phyloP scores from a whole-genome alignment of 108 stramenopile species.

The Fistulifera pelliculosa region DNA sequence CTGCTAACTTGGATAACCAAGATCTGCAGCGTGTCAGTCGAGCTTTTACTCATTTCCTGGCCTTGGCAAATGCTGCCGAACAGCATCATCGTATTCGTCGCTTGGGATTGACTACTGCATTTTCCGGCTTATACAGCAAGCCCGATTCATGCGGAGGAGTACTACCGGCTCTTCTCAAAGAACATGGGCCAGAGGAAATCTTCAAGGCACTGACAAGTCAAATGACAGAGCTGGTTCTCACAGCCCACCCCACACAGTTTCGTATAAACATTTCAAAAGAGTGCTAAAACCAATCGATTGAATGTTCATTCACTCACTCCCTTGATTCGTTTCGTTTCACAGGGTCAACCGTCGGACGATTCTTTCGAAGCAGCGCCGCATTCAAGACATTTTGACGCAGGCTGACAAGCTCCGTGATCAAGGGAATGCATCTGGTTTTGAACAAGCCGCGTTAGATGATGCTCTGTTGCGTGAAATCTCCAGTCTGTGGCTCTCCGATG shows the following conservation, averaged over 20 bases:
- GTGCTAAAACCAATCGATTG: too few relatives aligned
- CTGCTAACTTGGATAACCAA: slow-evolving; percentile 29
- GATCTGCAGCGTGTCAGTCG: slow-evolving; percentile 59
- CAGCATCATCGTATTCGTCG: slow-evolving; percentile 62
- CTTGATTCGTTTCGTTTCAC: too few relatives aligned
- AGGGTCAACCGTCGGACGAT: slow-evolving; percentile 89
- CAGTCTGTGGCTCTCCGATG: slow-evolving; percentile 80
- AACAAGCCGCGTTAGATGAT: slow-evolving; percentile 43
- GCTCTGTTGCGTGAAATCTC: slow-evolving; percentile 67
- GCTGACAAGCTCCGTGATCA: slow-evolving; percentile 44
- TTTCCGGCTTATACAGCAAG: slow-evolving; percentile 18
- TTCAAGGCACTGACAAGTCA: slow-evolving; percentile 72
- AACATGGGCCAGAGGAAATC: slow-evolving; percentile 46
- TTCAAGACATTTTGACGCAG: slow-evolving; percentile 59
- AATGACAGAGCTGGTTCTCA: slow-evolving; percentile 87
- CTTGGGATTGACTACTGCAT: slow-evolving; percentile 10
- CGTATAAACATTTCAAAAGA: too few relatives aligned
- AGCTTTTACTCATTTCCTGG: slow-evolving; percentile 76
- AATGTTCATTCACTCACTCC: too few relatives aligned
- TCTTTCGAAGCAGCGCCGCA: slow-evolving; percentile 67
- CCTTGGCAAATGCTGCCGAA: slow-evolving; percentile 81
- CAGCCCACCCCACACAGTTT: slow-evolving; percentile 94
- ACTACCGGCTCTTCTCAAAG: slow-evolving; percentile 39
- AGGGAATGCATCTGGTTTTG: slow-evolving; percentile 26
- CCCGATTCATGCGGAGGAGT: slow-evolving; percentile 49